These are phyloP conservation scores for Platanthera guangdongensis DNA, from an alignment of 106 monocot genomes.

Conservation along the genomic window DNA sequence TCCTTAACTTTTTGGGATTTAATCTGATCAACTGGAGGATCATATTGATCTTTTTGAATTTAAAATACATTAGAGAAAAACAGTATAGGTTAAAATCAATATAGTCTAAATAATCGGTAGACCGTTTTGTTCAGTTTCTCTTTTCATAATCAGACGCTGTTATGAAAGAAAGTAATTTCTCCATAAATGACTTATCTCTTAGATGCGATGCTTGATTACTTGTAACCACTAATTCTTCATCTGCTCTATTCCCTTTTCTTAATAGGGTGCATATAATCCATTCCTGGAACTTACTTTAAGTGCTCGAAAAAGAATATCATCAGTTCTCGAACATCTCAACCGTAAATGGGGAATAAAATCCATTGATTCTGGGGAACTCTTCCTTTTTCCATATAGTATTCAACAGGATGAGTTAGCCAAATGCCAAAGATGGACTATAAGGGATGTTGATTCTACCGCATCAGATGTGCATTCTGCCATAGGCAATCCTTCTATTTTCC, in stretches of 20 bases:
- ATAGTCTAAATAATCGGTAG: too few species aligned
- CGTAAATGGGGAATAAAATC: slow-evolving; percentile 85
- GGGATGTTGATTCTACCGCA: slow-evolving; percentile 47
- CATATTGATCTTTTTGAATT: too few species aligned
- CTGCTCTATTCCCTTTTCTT: not conserved
- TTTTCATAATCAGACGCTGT: not conserved
- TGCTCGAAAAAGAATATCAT: slow-evolving; percentile 78
- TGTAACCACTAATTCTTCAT: not conserved
- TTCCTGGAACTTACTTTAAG: slow-evolving; percentile 91
- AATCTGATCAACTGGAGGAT: too few species aligned
- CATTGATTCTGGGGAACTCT: slow-evolving; percentile 58
- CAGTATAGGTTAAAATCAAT: too few species aligned
- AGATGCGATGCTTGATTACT: not conserved
- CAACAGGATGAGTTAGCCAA: slow-evolving; percentile 34
- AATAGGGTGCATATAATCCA: slow-evolving; percentile 82
- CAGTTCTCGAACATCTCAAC: slow-evolving; percentile 82
- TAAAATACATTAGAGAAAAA: too few species aligned
- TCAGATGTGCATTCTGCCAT: slow-evolving; percentile 60
- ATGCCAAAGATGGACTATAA: slow-evolving; percentile 64
- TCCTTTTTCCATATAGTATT: slow-evolving; percentile 61
- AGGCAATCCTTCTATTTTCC: slow-evolving; percentile 68
- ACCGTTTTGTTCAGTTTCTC: too few species aligned
- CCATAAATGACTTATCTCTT: not conserved
- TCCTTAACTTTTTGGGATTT: too few species aligned
- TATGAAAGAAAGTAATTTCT: not conserved